Percentiles rank a stretch among this genome's conserved stretches.
phyloP scores from a whole-genome alignment of 495 filamentous ascomycete species.

The Daldinia concentrica region DNA sequence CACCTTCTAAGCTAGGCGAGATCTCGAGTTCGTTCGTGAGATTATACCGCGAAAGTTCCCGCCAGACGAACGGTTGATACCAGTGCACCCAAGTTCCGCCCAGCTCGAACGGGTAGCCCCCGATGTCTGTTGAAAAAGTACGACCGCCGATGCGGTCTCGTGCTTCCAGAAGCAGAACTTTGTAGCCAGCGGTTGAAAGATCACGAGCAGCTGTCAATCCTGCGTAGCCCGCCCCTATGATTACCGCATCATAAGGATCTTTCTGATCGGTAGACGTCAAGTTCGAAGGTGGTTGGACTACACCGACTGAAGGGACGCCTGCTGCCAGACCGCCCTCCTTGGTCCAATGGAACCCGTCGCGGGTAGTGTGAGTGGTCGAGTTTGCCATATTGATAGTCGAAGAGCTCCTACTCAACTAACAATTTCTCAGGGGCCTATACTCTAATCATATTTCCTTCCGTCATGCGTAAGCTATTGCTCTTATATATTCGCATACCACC shows the following conservation, averaged over 20 bases:
- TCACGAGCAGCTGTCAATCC: constrained; percentile 29
- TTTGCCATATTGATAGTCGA: background rate
- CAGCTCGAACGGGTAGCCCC: background rate
- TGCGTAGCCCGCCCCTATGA: background rate
- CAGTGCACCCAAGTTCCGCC: background rate
- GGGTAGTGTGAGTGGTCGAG: background rate
- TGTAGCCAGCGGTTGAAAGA: constrained; percentile 23
- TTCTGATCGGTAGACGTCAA: background rate
- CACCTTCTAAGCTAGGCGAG: background rate
- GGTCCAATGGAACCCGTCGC: background rate
- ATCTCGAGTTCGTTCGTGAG: background rate
- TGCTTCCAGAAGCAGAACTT: constrained; percentile 48
- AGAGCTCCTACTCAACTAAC: background rate
- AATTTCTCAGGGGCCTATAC: background rate
- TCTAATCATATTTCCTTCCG: background rate
- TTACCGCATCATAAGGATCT: background rate
- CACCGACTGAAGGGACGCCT: background rate
- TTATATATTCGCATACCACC: background rate
- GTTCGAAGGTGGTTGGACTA: background rate
- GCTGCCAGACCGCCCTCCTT: background rate
- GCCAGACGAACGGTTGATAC: background rate
- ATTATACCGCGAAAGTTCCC: background rate
- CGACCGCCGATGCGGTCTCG: constrained; percentile 50
- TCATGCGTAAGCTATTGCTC: background rate
- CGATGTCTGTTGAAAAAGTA: constrained; percentile 32